Evolutionary conservation across 1,139 yeast genomes (phyloP).

Genomic region (Hemisphaericaspora lyxosophila): DNA sequence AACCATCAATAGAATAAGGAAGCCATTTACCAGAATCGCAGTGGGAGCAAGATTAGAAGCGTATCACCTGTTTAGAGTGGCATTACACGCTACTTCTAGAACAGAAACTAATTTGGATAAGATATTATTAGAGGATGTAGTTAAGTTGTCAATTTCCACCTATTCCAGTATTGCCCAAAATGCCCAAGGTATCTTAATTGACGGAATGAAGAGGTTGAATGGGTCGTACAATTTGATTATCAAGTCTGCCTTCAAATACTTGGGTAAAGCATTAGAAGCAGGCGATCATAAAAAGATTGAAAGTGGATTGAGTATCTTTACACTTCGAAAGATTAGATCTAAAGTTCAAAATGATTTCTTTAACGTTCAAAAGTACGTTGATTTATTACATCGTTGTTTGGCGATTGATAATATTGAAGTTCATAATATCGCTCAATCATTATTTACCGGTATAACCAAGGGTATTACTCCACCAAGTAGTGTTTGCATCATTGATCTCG

Average conservation of each 20-base stretch:
- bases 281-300: slow-evolving; percentile 59
- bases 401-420: slow-evolving; percentile 59
- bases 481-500: slow-evolving; percentile 53
- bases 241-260: slow-evolving; percentile 47
- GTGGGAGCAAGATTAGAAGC: slow-evolving; percentile 75
- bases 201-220: slow-evolving; percentile 70
- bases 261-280: slow-evolving; percentile 52
- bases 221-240: slow-evolving; percentile 64
- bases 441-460: slow-evolving; percentile 48
- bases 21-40: slow-evolving; percentile 78
- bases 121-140: slow-evolving; percentile 65
- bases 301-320: slow-evolving; percentile 63
- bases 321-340: slow-evolving; percentile 51
- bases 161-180: slow-evolving; percentile 69
- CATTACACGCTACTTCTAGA: slow-evolving; percentile 74
- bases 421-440: slow-evolving; percentile 48
- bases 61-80: slow-evolving; percentile 74
- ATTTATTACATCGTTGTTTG: slow-evolving; percentile 56
- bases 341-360: slow-evolving; percentile 59
- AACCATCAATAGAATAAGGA: slow-evolving; percentile 48
- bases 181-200: slow-evolving; percentile 70
- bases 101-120: slow-evolving; percentile 69
- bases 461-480: slow-evolving; percentile 58
- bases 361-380: slow-evolving; percentile 47
- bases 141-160: slow-evolving; percentile 64